phyloP scores from a whole-genome alignment of 345 rosid genomes.

The Lepidium aucheri region DNA sequence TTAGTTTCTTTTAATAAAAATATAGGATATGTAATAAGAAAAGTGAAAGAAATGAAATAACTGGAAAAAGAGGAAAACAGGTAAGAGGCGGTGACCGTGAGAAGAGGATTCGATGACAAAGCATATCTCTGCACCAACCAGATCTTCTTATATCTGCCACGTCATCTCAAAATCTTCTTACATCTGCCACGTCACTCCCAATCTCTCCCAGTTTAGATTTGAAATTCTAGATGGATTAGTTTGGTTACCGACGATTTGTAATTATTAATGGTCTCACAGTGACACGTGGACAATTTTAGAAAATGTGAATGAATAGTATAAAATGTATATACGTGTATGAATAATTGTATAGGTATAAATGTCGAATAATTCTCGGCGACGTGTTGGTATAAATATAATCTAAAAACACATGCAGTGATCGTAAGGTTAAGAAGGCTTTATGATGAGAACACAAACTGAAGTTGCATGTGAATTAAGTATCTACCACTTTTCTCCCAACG shows the following conservation, averaged over 20 bases:
- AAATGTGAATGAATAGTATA: background rate
- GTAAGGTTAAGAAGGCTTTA: constrained; percentile 11
- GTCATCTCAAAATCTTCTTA: background rate
- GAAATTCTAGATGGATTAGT: constrained; percentile 17
- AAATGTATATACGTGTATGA: background rate
- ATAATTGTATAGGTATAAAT: too few relatives aligned
- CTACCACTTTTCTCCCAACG: constrained; percentile 29
- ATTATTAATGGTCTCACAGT: background rate
- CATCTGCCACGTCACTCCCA: constrained; percentile 13
- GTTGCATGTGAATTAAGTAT: constrained; percentile 25
- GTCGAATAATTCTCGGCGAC: background rate
- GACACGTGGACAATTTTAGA: constrained; percentile 20
- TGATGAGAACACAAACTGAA: constrained; percentile 7
- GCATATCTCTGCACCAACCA: constrained; percentile 24
- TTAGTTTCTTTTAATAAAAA: background rate
- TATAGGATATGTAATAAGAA: background rate
- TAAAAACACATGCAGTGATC: constrained; percentile 13
- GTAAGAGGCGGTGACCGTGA: constrained; percentile 1
- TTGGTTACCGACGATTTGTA: constrained; percentile 11
- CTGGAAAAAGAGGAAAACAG: constrained; percentile 6
- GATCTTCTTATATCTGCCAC: constrained; percentile 15
- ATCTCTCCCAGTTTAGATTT: too few relatives aligned
- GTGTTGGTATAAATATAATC: background rate
- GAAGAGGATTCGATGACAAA: constrained; percentile 10
- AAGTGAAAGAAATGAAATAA: background rate